A percentile compares a stretch with the other conserved stretches of the same genome.
phyloP scores from a whole-genome alignment of 768 basidiomycete genomes.

The Chlorophyllum brunneum region DNA sequence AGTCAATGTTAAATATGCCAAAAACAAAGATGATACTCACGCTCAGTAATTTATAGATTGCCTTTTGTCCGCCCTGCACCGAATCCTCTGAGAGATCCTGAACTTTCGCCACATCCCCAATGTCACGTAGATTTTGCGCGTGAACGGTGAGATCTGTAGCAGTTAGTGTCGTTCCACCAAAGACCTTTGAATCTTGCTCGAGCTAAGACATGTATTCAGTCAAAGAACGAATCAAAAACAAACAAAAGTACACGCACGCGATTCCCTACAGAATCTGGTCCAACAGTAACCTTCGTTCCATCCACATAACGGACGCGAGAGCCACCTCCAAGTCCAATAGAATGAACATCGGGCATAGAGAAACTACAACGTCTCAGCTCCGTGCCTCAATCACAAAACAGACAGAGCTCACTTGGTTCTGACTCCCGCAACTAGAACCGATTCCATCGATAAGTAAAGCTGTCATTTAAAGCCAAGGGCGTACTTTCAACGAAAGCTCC shows the following conservation, averaged over 20 bases:
- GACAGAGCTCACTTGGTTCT: slow-evolving; percentile 40
- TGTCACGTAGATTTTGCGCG: slow-evolving; percentile 8
- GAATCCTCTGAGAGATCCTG: slow-evolving; percentile 14
- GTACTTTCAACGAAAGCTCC: slow-evolving; percentile 51
- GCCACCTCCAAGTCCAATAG: slow-evolving; percentile 64
- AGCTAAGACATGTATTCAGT: slow-evolving; percentile 17
- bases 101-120: slow-evolving; percentile 20
- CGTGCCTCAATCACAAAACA: too few relatives aligned
- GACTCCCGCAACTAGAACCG: slow-evolving; percentile 44
- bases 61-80: slow-evolving; percentile 14
- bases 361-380: slow-evolving; percentile 26
- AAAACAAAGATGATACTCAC: slow-evolving; percentile 11
- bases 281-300: slow-evolving; percentile 42
- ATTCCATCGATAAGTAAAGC: not conserved
- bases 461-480: not conserved
- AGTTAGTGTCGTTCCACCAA: slow-evolving; percentile 55
- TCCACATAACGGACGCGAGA: slow-evolving; percentile 40
- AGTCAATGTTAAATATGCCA: slow-evolving; percentile 6
- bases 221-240: slow-evolving; percentile 19
- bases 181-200: slow-evolving; percentile 45
- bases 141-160: slow-evolving; percentile 56
- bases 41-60: slow-evolving; percentile 24
- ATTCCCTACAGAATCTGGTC: slow-evolving; percentile 66
- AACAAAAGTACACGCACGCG: slow-evolving; percentile 13
- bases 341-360: slow-evolving; percentile 53